Conservation (phyloP, 495 filamentous ascomycete genomes). For the Astrothelium subdiscretum region DNA sequence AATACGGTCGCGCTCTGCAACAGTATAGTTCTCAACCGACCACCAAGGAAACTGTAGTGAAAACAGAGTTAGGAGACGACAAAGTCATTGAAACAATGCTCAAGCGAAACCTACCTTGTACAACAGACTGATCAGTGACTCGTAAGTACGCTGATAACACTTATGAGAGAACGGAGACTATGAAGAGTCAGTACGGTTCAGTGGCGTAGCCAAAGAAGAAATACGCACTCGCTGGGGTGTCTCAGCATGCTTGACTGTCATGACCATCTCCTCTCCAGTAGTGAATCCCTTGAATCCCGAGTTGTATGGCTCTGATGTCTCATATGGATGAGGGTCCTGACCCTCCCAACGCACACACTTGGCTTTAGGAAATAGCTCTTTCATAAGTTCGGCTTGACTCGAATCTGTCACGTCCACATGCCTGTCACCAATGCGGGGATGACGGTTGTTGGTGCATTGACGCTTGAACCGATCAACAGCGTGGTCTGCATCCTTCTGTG, state of each 20-base stretch:
- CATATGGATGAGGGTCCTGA: conserved; percentile 30
- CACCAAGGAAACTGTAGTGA: conserved; percentile 54
- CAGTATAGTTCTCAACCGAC: conserved; percentile 46
- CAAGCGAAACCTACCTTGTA: conserved; percentile 42
- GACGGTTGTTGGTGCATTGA: conserved; percentile 30
- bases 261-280: conserved; percentile 57
- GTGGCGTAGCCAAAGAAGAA: neutral
- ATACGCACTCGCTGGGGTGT: conserved; percentile 52
- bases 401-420: conserved; percentile 51
- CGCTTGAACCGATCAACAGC: conserved; percentile 38
- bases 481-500: conserved; percentile 39
- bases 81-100: neutral
- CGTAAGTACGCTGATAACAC: conserved; percentile 61
- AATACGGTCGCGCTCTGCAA: conserved; percentile 49
- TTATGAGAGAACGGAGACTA: conserved; percentile 54
- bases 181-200: neutral
- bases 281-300: conserved; percentile 60
- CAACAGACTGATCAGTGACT: conserved; percentile 63
- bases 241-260: conserved; percentile 56
- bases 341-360: conserved; percentile 51
- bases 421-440: conserved; percentile 50
- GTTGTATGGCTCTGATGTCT: conserved; percentile 40
- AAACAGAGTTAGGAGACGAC: neutral
- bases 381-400: conserved; percentile 49
- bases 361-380: conserved; percentile 55